Percentiles rank a stretch among this genome's conserved stretches.
These are phyloP conservation scores for Blepharisma japonicum DNA, from an alignment of 73 alveolate species.

Conservation along the genomic window DNA sequence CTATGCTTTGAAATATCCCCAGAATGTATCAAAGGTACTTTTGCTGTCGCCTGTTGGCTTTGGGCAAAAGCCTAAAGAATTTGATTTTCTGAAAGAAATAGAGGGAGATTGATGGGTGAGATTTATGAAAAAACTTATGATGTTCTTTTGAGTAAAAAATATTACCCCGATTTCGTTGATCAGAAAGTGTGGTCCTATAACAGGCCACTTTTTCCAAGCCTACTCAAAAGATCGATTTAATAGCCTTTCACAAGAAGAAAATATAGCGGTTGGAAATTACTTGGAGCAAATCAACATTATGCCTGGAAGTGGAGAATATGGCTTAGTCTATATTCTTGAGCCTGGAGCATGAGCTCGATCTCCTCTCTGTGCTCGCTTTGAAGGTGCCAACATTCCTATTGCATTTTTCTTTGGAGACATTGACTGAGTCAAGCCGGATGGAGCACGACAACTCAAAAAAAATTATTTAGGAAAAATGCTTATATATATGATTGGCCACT, in stretches of 20 bases:
- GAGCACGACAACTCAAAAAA: slow-evolving; percentile 1
- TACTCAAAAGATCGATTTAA: not conserved
- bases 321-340: not conserved
- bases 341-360: not conserved
- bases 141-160: slow-evolving; percentile 11
- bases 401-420: slow-evolving; percentile 38
- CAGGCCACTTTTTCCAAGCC: not conserved
- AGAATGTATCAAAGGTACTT: slow-evolving; percentile 29
- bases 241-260: not conserved
- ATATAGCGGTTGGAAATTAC: not conserved
- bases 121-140: not conserved
- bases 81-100: slow-evolving; percentile 14
- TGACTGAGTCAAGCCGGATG: slow-evolving; percentile 40
- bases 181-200: not conserved
- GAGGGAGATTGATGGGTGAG: slow-evolving; percentile 15
- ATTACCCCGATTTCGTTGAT: slow-evolving; percentile 14
- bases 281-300: slow-evolving; percentile 14
- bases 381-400: slow-evolving; percentile 13
- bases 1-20: slow-evolving; percentile 28
- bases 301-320: not conserved
- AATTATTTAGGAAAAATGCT: not conserved
- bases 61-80: slow-evolving; percentile 23
- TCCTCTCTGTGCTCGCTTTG: slow-evolving; percentile 1
- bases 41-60: slow-evolving; percentile 61
- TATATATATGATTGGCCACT: slow-evolving; percentile 32